phyloP scores from a whole-genome alignment of 176 grass and related monocot genomes.

The maize (Zea mays) region DNA sequence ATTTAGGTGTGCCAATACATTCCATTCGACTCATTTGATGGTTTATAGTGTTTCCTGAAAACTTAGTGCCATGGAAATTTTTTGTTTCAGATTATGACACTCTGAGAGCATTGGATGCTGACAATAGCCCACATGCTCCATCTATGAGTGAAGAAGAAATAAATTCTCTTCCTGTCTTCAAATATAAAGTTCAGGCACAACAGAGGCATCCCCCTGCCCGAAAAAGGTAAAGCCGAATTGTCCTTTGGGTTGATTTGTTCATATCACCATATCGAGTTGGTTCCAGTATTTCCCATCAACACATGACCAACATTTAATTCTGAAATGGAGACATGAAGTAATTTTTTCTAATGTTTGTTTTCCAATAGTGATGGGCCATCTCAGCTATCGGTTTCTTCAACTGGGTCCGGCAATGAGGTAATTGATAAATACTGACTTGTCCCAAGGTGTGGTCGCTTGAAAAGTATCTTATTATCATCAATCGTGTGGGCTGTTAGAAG shows the following conservation, averaged over 20 bases:
- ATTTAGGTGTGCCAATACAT: conserved; percentile 62
- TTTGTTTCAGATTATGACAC: conserved; percentile 85
- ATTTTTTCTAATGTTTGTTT: conserved; percentile 33
- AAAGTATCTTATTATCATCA: not conserved
- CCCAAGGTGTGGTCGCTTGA: conserved; percentile 16
- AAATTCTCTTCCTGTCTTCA: conserved; percentile 89
- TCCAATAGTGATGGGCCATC: conserved; percentile 59
- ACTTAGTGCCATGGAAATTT: conserved; percentile 6
- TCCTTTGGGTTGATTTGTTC: conserved; percentile 28
- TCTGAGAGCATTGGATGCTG: conserved; percentile 81
- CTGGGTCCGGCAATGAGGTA: conserved; percentile 67
- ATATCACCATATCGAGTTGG: not conserved
- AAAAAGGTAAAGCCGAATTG: conserved; percentile 60
- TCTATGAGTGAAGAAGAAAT: conserved; percentile 99
- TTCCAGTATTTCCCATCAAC: not conserved
- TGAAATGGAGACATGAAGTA: not conserved
- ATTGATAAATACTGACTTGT: conserved; percentile 5
- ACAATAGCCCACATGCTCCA: conserved; percentile 63
- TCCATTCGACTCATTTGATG: not conserved
- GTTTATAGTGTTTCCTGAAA: conserved; percentile 19
- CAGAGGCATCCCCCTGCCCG: conserved; percentile 33
- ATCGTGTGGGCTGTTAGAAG: conserved; percentile 16
- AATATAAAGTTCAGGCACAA: conserved; percentile 64
- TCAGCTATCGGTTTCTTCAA: conserved; percentile 38
- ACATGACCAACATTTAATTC: conserved; percentile 7